Conservation (phyloP, 1,284 basidiomycete genomes). For the Cutaneotrichosporon sp. region DNA sequence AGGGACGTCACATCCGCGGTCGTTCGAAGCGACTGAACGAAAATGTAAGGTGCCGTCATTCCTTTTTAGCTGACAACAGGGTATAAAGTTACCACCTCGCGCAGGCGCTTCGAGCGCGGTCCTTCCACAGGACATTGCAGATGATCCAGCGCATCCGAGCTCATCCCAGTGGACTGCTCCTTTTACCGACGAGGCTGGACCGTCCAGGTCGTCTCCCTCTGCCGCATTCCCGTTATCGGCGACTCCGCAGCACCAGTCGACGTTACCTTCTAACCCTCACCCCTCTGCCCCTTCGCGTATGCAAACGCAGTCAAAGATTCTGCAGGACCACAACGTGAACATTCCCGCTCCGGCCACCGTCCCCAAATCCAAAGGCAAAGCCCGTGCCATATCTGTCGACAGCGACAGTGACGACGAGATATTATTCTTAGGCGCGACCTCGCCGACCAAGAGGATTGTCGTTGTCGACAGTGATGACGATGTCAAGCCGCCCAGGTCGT, state of each 20-base stretch:
- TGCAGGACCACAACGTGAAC: not conserved
- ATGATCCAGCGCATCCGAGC: too few relatives aligned
- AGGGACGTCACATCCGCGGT: not conserved
- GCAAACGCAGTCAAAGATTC: not conserved
- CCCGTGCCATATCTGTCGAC: not conserved
- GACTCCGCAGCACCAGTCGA: too few relatives aligned
- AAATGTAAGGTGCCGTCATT: constrained; percentile 3
- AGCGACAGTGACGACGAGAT: constrained; percentile 12
- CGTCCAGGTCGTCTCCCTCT: too few relatives aligned
- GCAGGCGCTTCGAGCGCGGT: not conserved
- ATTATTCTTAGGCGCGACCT: constrained; percentile 1
- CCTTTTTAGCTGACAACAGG: not conserved
- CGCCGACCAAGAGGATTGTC: constrained; percentile 2
- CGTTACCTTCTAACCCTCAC: too few relatives aligned
- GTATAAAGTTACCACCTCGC: not conserved
- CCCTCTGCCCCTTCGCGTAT: not conserved
- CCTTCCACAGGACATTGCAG: constrained; percentile 1
- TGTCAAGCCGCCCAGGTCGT: not conserved
- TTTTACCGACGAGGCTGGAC: too few relatives aligned
- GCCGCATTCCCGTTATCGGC: too few relatives aligned
- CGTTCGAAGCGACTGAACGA: constrained; percentile 9
- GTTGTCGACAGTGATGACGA: constrained; percentile 2
- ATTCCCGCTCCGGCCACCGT: not conserved
- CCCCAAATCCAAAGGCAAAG: not conserved
- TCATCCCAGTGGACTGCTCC: too few relatives aligned